Base-by-base conservation (phyloP, 148 eudicot genomes). In the Cornus suecica region DNA sequence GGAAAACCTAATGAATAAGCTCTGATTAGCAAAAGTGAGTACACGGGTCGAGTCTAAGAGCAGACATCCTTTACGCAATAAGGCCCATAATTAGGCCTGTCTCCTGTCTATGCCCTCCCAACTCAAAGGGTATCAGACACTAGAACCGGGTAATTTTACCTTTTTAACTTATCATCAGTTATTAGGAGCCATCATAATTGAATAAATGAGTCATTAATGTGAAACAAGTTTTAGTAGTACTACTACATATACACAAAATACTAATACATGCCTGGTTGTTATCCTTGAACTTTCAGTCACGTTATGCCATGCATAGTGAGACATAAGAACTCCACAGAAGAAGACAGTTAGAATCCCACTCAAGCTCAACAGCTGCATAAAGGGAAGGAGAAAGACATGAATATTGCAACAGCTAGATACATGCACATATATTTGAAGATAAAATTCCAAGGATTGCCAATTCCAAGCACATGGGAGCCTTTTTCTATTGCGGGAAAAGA, bases 261-360 rank as follows among this genome's bases (percentile, higher is more conserved):
- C 52, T 27, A 58, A 70, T 54, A 74, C 82, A 52, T 80, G 82
- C 99, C 90, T 87, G 70, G 99, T 91, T 5, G 99, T 91, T 45
- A 85, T 85, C 80, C 96, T 92, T 73, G 99, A 91, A 80, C 83
- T 88, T 54, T 95, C 97, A 7, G 99, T 91, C 51, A 92, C 85
- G 71, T 95, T 95, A 74, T 91, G 83, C 99, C 99, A 95, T 25
- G 97, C 94, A 84, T 95, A 95, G 74, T 95, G 97, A 58, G 97
- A 92, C 97, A 95, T 92, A 45, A 92, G 86, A 42, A 95, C 88
- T 66, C 99, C 99, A 75, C 88, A 87, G 58, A 95, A 95, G 88
- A 95, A 95, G 74, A 95, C 99, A 0, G 94, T 87, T 74, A 95
- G 83, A 67, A 95, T 95, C 70, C 99, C 99, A 80, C 99, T 95